phyloP scores from a whole-genome alignment of 805 yeast genomes.

The Wickerhamomyces chaumierensis region DNA sequence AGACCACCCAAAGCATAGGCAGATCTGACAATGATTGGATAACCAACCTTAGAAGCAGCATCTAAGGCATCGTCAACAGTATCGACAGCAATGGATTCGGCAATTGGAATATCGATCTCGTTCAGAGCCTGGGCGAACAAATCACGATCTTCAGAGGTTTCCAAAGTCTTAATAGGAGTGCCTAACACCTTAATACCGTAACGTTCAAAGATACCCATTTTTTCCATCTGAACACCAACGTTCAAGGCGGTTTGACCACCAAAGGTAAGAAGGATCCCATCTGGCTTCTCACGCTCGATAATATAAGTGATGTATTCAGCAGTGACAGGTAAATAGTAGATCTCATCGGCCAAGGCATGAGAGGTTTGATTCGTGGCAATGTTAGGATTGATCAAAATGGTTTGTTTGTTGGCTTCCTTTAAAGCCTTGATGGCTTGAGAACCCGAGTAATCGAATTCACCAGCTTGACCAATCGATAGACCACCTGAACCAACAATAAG shows the following conservation, averaged over 20 bases:
- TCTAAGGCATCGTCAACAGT: conserved; percentile 83
- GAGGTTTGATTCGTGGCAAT: conserved; percentile 97
- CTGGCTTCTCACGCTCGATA: conserved; percentile 93
- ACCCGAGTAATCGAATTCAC: conserved; percentile 95
- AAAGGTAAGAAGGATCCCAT: conserved; percentile 88
- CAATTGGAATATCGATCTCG: conserved; percentile 92
- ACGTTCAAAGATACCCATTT: conserved; percentile 87
- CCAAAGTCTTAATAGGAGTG: conserved; percentile 92
- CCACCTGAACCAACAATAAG: conserved; percentile 97
- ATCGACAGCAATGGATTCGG: conserved; percentile 92
- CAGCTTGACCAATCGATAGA: conserved; percentile 94
- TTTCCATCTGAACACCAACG: conserved; percentile 90
- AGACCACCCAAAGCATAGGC: conserved; percentile 96
- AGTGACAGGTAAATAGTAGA: conserved; percentile 92
- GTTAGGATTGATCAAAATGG: conserved; percentile 87
- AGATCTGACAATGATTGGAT: conserved; percentile 94
- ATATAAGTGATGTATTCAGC: conserved; percentile 93
- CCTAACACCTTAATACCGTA: conserved; percentile 92
- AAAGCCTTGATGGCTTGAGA: conserved; percentile 96
- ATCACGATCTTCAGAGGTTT: conserved; percentile 96
- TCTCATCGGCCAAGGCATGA: conserved; percentile 89
- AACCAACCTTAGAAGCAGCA: conserved; percentile 85
- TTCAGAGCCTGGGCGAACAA: conserved; percentile 89
- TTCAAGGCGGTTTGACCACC: conserved; percentile 98
- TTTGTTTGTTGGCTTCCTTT: conserved; percentile 76